Evolutionary conservation across 306 rosid species (phyloP).

Genomic region (Coriaria nepalensis): DNA sequence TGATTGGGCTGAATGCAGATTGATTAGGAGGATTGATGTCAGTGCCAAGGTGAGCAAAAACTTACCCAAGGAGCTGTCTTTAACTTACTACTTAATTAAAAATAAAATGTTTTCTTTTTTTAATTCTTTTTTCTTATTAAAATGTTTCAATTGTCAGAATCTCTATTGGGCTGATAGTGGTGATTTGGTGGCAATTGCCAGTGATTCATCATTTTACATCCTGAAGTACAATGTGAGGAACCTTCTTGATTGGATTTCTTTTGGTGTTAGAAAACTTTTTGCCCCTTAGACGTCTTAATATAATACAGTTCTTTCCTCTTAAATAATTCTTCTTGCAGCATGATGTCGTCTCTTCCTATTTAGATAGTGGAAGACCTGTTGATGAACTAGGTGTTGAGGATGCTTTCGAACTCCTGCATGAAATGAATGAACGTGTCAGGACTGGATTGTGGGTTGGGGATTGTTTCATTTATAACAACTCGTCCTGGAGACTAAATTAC

Average conservation of each 20-base stretch:
- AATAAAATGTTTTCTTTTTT: slow-evolving; percentile 7
- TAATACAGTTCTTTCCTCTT: slow-evolving; percentile 2
- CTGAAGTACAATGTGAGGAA: slow-evolving; percentile 86
- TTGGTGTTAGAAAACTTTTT: not conserved
- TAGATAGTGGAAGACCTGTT: slow-evolving; percentile 70
- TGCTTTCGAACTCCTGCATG: slow-evolving; percentile 96
- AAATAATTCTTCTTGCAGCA: slow-evolving; percentile 46
- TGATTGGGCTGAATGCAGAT: slow-evolving; percentile 96
- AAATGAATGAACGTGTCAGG: slow-evolving; percentile 85
- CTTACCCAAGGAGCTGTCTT: slow-evolving; percentile 1
- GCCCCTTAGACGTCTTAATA: not conserved
- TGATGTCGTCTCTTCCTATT: slow-evolving; percentile 73
- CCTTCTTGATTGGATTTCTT: slow-evolving; percentile 9
- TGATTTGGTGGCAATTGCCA: slow-evolving; percentile 78
- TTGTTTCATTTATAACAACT: slow-evolving; percentile 93
- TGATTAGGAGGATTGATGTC: slow-evolving; percentile 93
- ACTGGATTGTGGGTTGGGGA: slow-evolving; percentile 99
- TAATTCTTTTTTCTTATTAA: slow-evolving; percentile 12
- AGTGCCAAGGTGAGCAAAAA: slow-evolving; percentile 65
- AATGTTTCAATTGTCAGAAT: slow-evolving; percentile 32
- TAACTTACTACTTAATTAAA: not conserved
- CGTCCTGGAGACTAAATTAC: slow-evolving; percentile 95
- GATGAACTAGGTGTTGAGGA: slow-evolving; percentile 98
- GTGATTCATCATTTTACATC: slow-evolving; percentile 86
- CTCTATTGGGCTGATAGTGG: slow-evolving; percentile 99